Base-by-base conservation (phyloP, 2,329 filamentous ascomycete genomes). In the Fusarium sp. region DNA sequence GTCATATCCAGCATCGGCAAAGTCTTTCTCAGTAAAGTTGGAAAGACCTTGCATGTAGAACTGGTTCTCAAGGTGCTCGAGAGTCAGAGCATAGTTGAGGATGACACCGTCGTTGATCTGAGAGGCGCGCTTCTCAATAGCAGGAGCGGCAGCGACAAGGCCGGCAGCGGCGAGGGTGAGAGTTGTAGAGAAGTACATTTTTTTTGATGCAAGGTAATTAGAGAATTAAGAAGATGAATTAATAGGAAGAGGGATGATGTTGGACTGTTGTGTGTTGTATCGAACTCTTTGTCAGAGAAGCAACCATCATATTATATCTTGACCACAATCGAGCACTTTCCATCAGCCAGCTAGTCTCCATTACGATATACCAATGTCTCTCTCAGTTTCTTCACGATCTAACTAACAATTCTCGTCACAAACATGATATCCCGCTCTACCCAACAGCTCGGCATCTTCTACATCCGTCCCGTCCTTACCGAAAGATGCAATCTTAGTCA, bases 11-110 rank as follows among this genome's bases (percentile, higher is more conserved):
- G 85, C 86, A 33, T 76, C 78, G 30, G 78, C 71, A 73, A 90
- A 90, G 69, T 88, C 81, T 3, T 74, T 67, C 62, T 83, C 76
- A 31, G 82, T 83, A 80, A 86, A 91, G 71, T 87, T 88, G 60
- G 80, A 76, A 6, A 91, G 80, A 37, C 85, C 89, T 49, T 89
- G 75, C 37, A 81, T 79, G 79, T 92, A 92, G 79, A 91, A 91
- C 57, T 81, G 82, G 64, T 86, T 80, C 78, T 92, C 89, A 31
- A 88, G 83, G 56, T 85, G 82, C 77, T 88, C 86, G 7, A 87
- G 82, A 3, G 82, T 81, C 23, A 84, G 75, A 20, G 83, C 83
- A 52, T 83, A 84, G 77, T 83, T 82, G 54, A 84, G 78, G 52
- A 84, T 83, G 51, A 75, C 72, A 45, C 59, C 59, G 13, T 73